Base-by-base conservation (phyloP, 345 rosid species). In the Pistacia atlantica region DNA sequence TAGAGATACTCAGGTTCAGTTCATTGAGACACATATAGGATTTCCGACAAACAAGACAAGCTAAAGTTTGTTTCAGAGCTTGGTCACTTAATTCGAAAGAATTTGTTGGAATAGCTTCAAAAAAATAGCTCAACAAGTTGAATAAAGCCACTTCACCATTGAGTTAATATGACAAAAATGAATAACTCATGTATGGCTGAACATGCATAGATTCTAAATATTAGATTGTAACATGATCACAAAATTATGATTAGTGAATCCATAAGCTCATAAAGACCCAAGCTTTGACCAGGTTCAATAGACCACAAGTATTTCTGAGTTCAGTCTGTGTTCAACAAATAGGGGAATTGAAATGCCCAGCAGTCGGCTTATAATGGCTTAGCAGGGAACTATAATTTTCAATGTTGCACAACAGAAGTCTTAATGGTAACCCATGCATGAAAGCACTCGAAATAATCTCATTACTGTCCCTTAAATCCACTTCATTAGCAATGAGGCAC, bases 281-380 rank as follows among this genome's bases (percentile, higher is more conserved):
- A 12, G 52, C 46, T 20, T 48, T 22, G 12, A 22, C 66, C 55
- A 60, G 18, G 20, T 56, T 73, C 61, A 11, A 52, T 57, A 8
- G 45, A 73, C 11, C 42, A 61, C 11, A 59, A 73, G 28, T n/a
- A 22, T 20, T 33, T 46, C 51, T 18, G 46, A 73, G 17, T 58
- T 62, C 76, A 73, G 54, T 60, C 49, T 37, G 64, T 8, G 42
- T 28, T 68, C 37, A 49, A 51, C 35, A 73, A 62, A 33, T 22
- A 16, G 31, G 54, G 25, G 25, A 11, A 42, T 25, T 16, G 12
- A 45, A 72, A 55, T 20, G 54, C 65, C 65, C 14, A 28, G 17
- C 61, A 69, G 65, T 59, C 22, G 22, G 65, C 25, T 61, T 22
- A 45, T 18, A 45, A 18, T 3, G 31, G 3, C 68, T 46, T 45